Evolutionary conservation across 2,329 filamentous ascomycete genomes (phyloP).

Genomic region (Talaromyces sp.): DNA sequence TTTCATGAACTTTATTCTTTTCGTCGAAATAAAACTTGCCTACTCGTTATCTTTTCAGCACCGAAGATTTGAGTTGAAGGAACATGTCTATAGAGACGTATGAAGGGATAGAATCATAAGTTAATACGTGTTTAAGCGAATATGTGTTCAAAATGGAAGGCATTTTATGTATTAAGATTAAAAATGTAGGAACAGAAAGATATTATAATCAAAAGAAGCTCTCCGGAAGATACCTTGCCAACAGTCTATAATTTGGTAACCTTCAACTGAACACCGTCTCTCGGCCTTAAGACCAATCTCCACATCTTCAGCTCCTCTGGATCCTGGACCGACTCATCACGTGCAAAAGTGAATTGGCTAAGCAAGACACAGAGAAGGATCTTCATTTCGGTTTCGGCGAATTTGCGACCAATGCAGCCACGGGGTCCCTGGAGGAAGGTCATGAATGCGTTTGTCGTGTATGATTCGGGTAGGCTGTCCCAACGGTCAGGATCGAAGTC

Average conservation of each 20-base stretch:
- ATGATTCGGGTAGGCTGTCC: conserved; percentile 38
- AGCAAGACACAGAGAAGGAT: conserved; percentile 34
- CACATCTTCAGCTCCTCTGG: conserved; percentile 51
- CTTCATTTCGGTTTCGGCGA: conserved; percentile 39
- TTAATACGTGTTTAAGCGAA: too few relatives aligned
- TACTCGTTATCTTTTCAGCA: not conserved
- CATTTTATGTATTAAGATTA: conserved; percentile 5
- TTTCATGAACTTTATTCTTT: not conserved
- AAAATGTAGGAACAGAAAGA: not conserved
- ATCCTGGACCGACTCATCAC: conserved; percentile 36
- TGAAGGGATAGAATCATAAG: not conserved
- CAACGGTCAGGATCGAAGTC: conserved; percentile 45
- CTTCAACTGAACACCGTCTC: conserved; percentile 43
- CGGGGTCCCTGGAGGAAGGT: conserved; percentile 34
- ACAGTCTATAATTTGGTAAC: conserved; percentile 24
- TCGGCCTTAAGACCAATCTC: conserved; percentile 46
- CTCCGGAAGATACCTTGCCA: not conserved
- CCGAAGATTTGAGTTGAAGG: not conserved
- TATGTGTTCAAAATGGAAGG: not conserved
- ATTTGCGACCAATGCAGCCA: conserved; percentile 34
- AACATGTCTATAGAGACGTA: not conserved
- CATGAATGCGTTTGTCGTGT: conserved; percentile 37
- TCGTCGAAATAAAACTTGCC: not conserved
- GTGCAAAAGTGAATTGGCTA: conserved; percentile 35
- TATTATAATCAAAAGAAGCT: not conserved